phyloP scores from a whole-genome alignment of 176 grass and related monocot genomes.

The Triticum dicoccoides region DNA sequence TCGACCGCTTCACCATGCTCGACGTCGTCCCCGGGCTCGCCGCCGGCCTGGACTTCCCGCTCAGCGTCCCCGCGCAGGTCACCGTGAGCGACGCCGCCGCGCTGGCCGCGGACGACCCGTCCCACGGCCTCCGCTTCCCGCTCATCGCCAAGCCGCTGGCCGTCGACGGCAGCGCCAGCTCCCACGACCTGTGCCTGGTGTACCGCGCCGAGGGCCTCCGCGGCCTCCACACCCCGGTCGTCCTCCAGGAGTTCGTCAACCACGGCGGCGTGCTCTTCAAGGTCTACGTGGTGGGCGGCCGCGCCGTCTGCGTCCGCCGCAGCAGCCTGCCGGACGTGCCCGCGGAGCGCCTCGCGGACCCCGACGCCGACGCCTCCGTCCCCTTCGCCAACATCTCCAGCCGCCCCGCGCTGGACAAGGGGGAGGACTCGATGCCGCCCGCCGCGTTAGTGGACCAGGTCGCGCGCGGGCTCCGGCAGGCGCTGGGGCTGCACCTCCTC shows the following conservation, averaged over 20 bases:
- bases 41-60: not conserved
- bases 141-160: slow-evolving; percentile 74
- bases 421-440: slow-evolving; percentile 57
- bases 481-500: not conserved
- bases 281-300: slow-evolving; percentile 62
- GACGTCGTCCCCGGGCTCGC: slow-evolving; percentile 45
- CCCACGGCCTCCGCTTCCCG: slow-evolving; percentile 51
- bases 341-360: slow-evolving; percentile 31
- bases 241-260: slow-evolving; percentile 49
- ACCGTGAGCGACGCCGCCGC: slow-evolving; percentile 38
- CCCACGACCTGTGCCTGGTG: slow-evolving; percentile 68
- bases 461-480: not conserved
- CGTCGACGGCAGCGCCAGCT: slow-evolving; percentile 56
- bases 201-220: slow-evolving; percentile 53
- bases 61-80: slow-evolving; percentile 40
- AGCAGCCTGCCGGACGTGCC: slow-evolving; percentile 75
- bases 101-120: not conserved
- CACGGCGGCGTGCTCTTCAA: slow-evolving; percentile 72
- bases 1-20: slow-evolving; percentile 81
- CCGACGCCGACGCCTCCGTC: slow-evolving; percentile 6
- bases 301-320: slow-evolving; percentile 59
- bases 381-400: slow-evolving; percentile 78
- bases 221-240: slow-evolving; percentile 48
- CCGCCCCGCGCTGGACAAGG: not conserved
- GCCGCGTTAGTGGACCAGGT: not conserved